These are phyloP conservation scores for Calonectria hawksworthii DNA, from an alignment of 2,329 filamentous ascomycete species.

Conservation along the genomic window DNA sequence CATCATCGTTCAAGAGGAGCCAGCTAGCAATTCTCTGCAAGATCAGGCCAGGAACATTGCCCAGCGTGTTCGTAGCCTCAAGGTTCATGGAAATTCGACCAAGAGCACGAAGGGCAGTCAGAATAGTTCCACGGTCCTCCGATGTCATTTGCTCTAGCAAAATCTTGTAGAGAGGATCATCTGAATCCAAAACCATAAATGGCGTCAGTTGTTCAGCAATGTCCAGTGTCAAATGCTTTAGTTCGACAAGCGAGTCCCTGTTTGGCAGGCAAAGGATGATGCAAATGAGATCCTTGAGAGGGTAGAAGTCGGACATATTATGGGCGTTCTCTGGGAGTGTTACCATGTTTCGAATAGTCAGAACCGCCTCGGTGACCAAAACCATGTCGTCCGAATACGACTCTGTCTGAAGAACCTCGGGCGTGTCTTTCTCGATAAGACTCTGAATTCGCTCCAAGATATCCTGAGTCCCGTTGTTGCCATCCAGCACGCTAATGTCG, in stretches of 20 bases:
- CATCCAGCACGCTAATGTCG: conserved; percentile 60
- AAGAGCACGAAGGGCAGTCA: conserved; percentile 85
- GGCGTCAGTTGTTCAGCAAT: conserved; percentile 92
- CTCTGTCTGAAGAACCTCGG: conserved; percentile 80
- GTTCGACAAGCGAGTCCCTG: conserved; percentile 80
- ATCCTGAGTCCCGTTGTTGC: conserved; percentile 64
- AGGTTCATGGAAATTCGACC: conserved; percentile 91
- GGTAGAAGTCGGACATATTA: conserved; percentile 81
- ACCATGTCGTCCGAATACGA: conserved; percentile 79
- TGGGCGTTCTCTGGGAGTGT: conserved; percentile 89
- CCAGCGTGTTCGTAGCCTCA: conserved; percentile 82
- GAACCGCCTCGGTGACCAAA: conserved; percentile 85
- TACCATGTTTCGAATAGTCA: conserved; percentile 97
- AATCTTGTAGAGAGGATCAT: conserved; percentile 84
- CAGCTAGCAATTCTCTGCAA: conserved; percentile 80
- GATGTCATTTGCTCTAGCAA: conserved; percentile 76
- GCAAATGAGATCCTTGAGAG: conserved; percentile 85
- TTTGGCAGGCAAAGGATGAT: conserved; percentile 84
- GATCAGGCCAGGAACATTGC: conserved; percentile 74
- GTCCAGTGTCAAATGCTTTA: conserved; percentile 92
- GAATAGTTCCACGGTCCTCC: conserved; percentile 84
- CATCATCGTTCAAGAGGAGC: conserved; percentile 88
- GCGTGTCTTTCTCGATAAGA: conserved; percentile 70
- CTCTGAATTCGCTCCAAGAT: conserved; percentile 77
- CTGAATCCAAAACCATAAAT: conserved; percentile 78